Base-by-base conservation (phyloP, 352 stramenopile genomes). In the Pythium sp. region DNA sequence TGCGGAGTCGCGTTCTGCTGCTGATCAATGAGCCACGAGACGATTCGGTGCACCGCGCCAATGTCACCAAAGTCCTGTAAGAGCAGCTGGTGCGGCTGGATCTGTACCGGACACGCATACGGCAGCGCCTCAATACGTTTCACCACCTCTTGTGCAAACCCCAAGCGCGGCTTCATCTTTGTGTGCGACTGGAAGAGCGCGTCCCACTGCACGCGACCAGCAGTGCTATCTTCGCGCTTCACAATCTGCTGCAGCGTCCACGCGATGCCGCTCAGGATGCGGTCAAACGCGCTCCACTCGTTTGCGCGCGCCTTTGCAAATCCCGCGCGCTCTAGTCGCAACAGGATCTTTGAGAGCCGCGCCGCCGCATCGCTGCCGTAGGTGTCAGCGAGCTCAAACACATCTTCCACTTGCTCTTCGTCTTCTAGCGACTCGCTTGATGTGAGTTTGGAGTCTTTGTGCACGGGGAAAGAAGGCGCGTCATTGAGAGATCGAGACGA, bases 11-110 rank as follows among this genome's bases (percentile, higher is more conserved):
- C 70, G 1, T 75, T 65, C 58, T 73, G 56, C 6, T 61, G 69
- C 53, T 84, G 74, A 47, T 78, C 74, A 15, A 91, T 57, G n/a
- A 93, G 72, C 85, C 81, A 90, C 41, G 61, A 5, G 0, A 91
- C 73, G 24, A 91, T 64, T 14, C 77, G 73, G 5, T 79, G 61
- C 53, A 93, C 78, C 5, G 80, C 74, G 53, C 81, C 77, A 61
- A 91, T 82, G 58, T 93, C 85, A 46, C 82, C 81, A 69, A 87
- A 91, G 68, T 91, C 85, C 62, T 93, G 85, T n/a, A 93, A 73
- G 47, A 93, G 72, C 64, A 91, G 71, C 69, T 93, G 81, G 58
- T 93, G 85, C 32, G 85, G 81, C 65, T 93, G 85, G 53, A 93
- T 75, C 0, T 67, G 57, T 11, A 76, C 68, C 9, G 72, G 74